Percentiles rank a stretch among this genome's conserved stretches.
phyloP scores from a whole-genome alignment of 2,329 filamentous ascomycete genomes.

The Xylaria sp. region DNA sequence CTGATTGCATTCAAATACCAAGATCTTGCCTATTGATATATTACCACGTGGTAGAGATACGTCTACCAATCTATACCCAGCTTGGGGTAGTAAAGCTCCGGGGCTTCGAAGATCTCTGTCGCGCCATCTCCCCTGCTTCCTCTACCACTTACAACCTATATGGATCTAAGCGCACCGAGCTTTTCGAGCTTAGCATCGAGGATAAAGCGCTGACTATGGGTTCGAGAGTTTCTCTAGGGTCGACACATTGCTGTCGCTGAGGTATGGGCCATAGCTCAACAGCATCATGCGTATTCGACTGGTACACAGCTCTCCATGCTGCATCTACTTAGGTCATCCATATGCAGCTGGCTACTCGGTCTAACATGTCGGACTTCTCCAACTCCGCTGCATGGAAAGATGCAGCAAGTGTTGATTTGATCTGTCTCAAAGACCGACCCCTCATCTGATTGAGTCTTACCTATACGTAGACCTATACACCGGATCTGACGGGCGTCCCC shows the following conservation, averaged over 20 bases:
- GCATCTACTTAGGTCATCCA: neutral
- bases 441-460: neutral
- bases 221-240: neutral
- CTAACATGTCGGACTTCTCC: slow-evolving; percentile 22
- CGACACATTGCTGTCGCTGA: neutral
- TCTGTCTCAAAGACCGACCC: neutral
- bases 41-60: too few species aligned
- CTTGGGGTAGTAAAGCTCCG: too few species aligned
- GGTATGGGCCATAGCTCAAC: neutral
- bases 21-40: too few species aligned
- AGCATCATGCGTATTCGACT: neutral
- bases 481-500: neutral
- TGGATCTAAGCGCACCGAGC: too few species aligned
- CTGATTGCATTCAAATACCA: too few species aligned
- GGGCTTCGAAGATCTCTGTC: too few species aligned
- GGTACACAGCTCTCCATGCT: neutral
- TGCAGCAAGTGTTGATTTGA: neutral
- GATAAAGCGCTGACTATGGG: neutral
- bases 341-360: neutral
- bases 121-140: too few species aligned
- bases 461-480: neutral
- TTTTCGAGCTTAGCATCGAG: neutral
- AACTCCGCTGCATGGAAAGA: neutral
- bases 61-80: too few species aligned
- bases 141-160: too few species aligned